Conservation (phyloP, 768 basidiomycete genomes). For the Boletellus ananiceps region DNA sequence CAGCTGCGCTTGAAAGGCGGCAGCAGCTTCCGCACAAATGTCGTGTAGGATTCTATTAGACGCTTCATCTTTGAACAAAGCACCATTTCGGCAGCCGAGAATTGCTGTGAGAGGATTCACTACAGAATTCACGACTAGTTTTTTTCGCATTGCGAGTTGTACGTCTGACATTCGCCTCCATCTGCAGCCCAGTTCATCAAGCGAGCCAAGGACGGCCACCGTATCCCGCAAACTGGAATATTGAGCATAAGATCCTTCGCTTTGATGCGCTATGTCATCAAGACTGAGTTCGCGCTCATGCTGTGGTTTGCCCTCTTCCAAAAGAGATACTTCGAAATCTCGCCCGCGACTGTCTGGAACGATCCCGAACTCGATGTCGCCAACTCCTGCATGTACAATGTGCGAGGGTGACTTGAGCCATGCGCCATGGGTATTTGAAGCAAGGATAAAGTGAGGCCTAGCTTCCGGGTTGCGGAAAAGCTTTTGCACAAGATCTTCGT, state of each 20-base stretch:
- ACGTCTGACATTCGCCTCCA: conserved; percentile 67
- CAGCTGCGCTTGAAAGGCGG: conserved; percentile 52
- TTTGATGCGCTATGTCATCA: conserved; percentile 45
- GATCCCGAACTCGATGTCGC: conserved; percentile 73
- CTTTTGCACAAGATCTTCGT: conserved; percentile 64
- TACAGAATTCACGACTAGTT: conserved; percentile 75
- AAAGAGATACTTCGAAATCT: conserved; percentile 56
- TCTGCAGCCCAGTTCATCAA: conserved; percentile 51
- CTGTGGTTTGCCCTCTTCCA: conserved; percentile 31
- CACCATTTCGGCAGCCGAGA: conserved; percentile 75
- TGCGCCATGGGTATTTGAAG: conserved; percentile 78
- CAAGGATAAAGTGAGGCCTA: conserved; percentile 84
- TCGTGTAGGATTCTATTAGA: conserved; percentile 43
- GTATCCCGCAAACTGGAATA: conserved; percentile 67
- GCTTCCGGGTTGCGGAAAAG: conserved; percentile 68
- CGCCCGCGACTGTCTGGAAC: conserved; percentile 61
- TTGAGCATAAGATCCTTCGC: conserved; percentile 34
- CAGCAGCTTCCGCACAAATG: conserved; percentile 70
- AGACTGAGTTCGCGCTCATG: conserved; percentile 43
- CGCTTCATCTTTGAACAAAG: conserved; percentile 46
- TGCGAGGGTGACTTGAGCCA: conserved; percentile 49
- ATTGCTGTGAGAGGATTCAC: conserved; percentile 87
- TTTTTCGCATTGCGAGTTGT: conserved; percentile 67
- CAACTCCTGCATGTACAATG: conserved; percentile 67
- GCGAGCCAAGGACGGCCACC: conserved; percentile 54